A percentile compares a stretch with the other conserved stretches of the same genome.
Conservation (phyloP, 345 rosid genomes). For the Xanthoceras sorbifolium region DNA sequence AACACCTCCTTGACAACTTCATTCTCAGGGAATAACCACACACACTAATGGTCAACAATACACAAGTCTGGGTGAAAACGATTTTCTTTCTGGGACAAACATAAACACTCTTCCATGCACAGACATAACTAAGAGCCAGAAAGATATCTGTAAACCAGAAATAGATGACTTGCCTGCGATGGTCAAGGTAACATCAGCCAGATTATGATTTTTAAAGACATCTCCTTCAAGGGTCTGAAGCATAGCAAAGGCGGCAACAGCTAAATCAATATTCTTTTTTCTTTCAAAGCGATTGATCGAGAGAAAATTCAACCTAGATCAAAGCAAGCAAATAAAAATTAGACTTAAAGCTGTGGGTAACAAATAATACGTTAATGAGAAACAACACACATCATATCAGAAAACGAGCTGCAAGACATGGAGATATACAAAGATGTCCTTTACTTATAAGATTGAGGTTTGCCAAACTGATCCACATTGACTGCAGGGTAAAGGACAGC, state of each 20-base stretch:
- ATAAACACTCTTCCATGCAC: not conserved
- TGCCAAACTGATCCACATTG: constrained; percentile 70
- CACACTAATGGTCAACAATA: not conserved
- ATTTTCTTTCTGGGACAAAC: not conserved
- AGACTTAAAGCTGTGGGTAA: constrained; percentile 1
- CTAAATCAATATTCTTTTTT: constrained; percentile 85
- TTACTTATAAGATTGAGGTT: constrained; percentile 62
- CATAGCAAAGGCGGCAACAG: constrained; percentile 82
- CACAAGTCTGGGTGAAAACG: not conserved
- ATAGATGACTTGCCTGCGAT: constrained; percentile 62
- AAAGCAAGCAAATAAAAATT: constrained; percentile 18
- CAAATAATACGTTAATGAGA: constrained; percentile 1
- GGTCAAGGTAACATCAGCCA: constrained; percentile 58
- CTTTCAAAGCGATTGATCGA: constrained; percentile 89
- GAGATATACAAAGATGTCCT: constrained; percentile 34
- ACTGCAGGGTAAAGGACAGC: constrained; percentile 92
- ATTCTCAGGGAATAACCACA: not conserved
- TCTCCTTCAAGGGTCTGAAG: constrained; percentile 50
- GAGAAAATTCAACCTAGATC: constrained; percentile 72
- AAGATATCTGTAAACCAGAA: constrained; percentile 1
- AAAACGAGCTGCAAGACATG: constrained; percentile 24
- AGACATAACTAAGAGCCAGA: not conserved
- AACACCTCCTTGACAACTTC: not conserved
- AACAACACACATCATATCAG: not conserved
- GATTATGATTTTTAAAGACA: constrained; percentile 20